Conservation (phyloP, 257 asterid species). For the Eustoma russellianum region DNA sequence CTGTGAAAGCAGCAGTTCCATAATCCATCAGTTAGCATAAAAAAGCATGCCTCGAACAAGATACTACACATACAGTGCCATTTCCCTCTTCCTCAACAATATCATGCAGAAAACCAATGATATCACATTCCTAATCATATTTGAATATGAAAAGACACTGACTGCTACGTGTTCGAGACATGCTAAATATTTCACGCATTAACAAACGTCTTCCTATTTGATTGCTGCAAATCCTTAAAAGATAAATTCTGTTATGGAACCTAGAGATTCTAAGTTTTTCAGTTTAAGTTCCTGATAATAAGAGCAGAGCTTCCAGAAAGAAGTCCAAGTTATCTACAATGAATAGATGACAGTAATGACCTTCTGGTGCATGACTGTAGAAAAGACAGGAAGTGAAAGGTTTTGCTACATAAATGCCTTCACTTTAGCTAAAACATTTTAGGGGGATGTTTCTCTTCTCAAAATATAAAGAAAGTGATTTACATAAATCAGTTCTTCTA, state of each 20-base stretch:
- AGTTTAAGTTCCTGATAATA: too few species aligned
- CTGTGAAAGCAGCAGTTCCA: constrained; percentile 14
- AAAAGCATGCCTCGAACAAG: neutral
- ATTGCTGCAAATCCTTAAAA: too few species aligned
- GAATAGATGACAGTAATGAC: too few species aligned
- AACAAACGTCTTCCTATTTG: too few species aligned
- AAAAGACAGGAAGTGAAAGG: neutral
- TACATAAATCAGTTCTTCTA: neutral
- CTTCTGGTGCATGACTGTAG: neutral
- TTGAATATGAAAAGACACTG: neutral
- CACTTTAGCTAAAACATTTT: neutral
- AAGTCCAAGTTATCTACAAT: too few species aligned
- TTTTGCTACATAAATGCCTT: neutral
- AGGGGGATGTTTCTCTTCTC: neutral
- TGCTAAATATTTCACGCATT: neutral
- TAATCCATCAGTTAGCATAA: constrained; percentile 2
- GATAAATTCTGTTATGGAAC: too few species aligned
- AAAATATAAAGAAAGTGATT: neutral
- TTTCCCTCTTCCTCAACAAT: too few species aligned
- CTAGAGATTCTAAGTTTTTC: too few species aligned
- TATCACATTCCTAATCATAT: neutral
- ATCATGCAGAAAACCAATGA: neutral
- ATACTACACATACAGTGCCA: too few species aligned
- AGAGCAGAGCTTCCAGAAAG: too few species aligned
- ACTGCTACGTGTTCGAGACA: neutral